Evolutionary conservation across 2,329 filamentous ascomycete species (phyloP), one percentile per base, ranked within the genome.

Genomic region (Neopestalotiopsis sp.): DNA sequence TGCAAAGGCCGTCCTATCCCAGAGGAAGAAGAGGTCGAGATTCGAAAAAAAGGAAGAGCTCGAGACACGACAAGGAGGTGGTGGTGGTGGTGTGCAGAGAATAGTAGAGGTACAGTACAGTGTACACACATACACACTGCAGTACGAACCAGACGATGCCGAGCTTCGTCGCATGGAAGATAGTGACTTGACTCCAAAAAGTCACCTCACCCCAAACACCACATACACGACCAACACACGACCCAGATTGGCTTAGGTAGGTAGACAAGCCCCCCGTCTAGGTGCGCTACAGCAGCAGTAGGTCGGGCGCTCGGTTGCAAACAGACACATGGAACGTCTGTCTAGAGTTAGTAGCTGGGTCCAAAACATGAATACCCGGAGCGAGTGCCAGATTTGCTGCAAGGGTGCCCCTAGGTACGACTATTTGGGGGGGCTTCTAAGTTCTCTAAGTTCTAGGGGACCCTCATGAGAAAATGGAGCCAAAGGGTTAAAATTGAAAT

Each of bases 311-410:
- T 52, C 45, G 45, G 45, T 52, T 52, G n/a, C 45, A 52, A 52
- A 52, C 45, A 52, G 45, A 52, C 45, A 52, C 45, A 52, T 52
- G 45, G 45, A 52, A 52, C 45, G 45, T 52, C 45, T 52, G 45
- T 52, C 45, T 52, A 52, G 45, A 52, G n/a, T 52, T 52, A 52
- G 45, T 52, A n/a, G 45, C 17, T 52, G 45, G 45, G 45, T 52
- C 45, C 45, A 52, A 38, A 38, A 52, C 45, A 52, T 52, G 45
- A 52, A 52, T n/a, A 52, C 45, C 45, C 45, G 45, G 45, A 52
- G 45, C 45, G 45, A 52, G 45, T 52, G 45, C 45, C 45, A 52
- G 17, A 52, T 17, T 52, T 52, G 45, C 17, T 17, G 45, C 45
- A 52, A 52, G 45, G 45, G 45, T 52, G 17, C n/a, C 20, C 45